These are phyloP conservation scores for Mortierella sp. DNA, from an alignment of 371 early-diverging fungal species.

Conservation along the genomic window DNA sequence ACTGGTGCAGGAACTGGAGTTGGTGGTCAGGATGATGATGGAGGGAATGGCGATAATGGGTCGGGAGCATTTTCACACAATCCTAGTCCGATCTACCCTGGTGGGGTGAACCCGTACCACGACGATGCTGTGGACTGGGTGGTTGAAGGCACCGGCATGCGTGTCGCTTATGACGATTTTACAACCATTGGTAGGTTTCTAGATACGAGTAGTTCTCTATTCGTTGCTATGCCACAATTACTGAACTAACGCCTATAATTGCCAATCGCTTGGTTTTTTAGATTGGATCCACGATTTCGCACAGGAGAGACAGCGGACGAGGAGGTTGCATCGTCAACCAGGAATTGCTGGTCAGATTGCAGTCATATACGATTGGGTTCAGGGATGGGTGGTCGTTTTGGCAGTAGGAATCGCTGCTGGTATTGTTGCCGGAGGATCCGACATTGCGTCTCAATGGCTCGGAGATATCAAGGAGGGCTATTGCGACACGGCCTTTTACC, in stretches of 20 bases:
- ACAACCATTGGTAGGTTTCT: constrained; percentile 66
- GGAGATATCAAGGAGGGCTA: constrained; percentile 88
- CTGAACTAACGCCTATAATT: neutral
- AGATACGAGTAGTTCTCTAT: neutral
- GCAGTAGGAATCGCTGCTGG: constrained; percentile 81
- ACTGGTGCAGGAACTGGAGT: neutral
- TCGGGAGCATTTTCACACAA: constrained; percentile 2
- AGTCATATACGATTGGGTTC: constrained; percentile 79
- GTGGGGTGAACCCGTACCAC: constrained; percentile 55
- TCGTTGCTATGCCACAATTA: neutral
- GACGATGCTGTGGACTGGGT: constrained; percentile 61
- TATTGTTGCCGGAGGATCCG: constrained; percentile 86
- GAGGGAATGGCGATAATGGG: constrained; percentile 8
- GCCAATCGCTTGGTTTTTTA: too few relatives aligned
- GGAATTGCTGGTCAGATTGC: constrained; percentile 71
- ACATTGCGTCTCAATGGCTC: constrained; percentile 85
- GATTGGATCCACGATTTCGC: constrained; percentile 96
- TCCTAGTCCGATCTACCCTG: constrained; percentile 44
- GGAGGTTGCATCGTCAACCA: constrained; percentile 68
- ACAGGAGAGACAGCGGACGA: constrained; percentile 86
- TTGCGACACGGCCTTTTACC: constrained; percentile 86
- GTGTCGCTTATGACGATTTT: constrained; percentile 74
- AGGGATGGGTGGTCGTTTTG: constrained; percentile 90
- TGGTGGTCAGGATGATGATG: neutral
- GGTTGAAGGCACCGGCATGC: constrained; percentile 63